Evolutionary conservation across 495 filamentous ascomycete genomes (phyloP), one percentile per base, ranked within the genome.

Genomic region (Tuber magnatum): DNA sequence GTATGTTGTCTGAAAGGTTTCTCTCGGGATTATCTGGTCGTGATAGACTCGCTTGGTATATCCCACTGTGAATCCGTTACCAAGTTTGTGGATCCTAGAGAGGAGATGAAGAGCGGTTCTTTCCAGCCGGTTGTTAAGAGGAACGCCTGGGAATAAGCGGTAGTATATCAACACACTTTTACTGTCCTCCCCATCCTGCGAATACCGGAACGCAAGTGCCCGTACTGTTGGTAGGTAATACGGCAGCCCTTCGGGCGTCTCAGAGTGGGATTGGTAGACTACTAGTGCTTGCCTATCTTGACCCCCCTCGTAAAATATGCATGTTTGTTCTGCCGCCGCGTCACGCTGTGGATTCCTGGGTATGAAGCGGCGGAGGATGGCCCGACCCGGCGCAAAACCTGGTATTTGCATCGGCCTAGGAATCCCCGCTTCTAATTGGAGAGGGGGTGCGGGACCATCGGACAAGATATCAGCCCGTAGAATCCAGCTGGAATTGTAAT

Each of bases 381-480:
- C 89, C 79, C 90, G 88, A 38, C 85, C 86, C 56, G 89, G 78
- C 28, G 84, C 72, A 79, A 89, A 93, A 2, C 85, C 88, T 9
- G 84, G 82, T 76, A 90, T 83, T 51, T 82, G 69, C 56, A 86
- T 77, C n/a, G 84, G 83, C 75, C 72, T 81, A 70, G 84, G 88
- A 61, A 73, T 65, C 81, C 75, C 71, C 71, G 46, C 38, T 75
- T 80, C 74, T 40, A 71, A 1, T 61, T 73, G 44, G 41, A 70
- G 46, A 71, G 69, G 80, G 78, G 20, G 40, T 79, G 82, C 24
- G 74, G 42, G 76, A n/a, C 72, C 72, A 77, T 91, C 86, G 73
- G 86, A 88, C 40, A 93, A 86, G 69, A 97, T 92, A 83, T 97
- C 94, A 18, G 94, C 94, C 35, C 94, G 89, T 81, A 96, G 93